These are phyloP conservation scores for Emydomyces testavorans DNA, from an alignment of 2,329 filamentous ascomycete genomes.

Conservation along the genomic window DNA sequence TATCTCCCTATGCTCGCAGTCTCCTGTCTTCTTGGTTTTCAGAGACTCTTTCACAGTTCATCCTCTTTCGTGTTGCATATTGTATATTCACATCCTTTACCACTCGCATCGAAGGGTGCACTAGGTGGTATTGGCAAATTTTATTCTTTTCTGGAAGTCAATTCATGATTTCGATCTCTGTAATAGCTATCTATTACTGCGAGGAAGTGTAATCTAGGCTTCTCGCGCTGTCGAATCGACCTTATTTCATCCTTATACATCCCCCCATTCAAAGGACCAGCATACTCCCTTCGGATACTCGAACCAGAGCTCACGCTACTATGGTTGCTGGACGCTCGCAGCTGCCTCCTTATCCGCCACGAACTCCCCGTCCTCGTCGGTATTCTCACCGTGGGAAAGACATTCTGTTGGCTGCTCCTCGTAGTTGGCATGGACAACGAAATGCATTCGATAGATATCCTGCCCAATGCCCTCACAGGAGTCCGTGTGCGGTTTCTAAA, in stretches of 20 bases:
- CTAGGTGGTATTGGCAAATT: no score
- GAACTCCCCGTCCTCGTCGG: background rate
- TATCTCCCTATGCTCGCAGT: no score
- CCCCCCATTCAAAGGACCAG: no score
- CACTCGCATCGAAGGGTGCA: background rate
- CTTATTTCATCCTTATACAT: no score
- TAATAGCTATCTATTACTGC: background rate
- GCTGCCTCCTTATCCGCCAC: slow-evolving; percentile 1
- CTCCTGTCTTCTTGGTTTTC: no score
- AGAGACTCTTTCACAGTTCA: no score
- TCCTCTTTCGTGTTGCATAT: background rate
- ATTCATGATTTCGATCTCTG: background rate
- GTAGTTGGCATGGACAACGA: slow-evolving; percentile 6
- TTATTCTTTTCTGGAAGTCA: background rate
- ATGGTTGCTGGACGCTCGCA: background rate
- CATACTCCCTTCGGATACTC: background rate
- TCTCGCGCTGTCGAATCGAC: no score
- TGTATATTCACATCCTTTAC: background rate
- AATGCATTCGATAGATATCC: background rate
- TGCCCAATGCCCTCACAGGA: background rate
- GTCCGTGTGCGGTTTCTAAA: background rate
- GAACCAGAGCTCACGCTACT: background rate
- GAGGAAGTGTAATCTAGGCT: no score
- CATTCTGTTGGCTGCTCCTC: background rate
- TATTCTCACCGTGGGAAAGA: background rate